Evolutionary conservation across 345 rosid genomes (phyloP), one percentile per base, ranked within the genome.

Genomic region (Eucalyptus marginata): DNA sequence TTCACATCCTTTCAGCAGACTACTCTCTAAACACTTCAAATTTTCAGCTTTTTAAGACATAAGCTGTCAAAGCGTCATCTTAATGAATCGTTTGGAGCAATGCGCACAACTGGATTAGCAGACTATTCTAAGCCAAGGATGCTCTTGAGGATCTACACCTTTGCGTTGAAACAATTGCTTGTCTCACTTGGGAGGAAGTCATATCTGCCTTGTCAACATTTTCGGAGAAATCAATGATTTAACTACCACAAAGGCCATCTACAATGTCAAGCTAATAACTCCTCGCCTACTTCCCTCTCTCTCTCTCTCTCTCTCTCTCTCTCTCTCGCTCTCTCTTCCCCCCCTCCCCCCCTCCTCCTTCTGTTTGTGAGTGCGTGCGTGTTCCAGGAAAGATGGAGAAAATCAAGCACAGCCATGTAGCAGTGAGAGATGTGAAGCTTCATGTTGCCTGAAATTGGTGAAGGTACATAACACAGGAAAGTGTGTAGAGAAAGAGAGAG

Each of bases 371-470:
- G 33, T 14, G 40, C 22, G 40, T 7, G 59, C 7, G 24, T 49
- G 43, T 40, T 36, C 15, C 5, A 29, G 43, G 43, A 49, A 50
- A 87, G 71, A 93, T 92, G 96, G 94, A 94, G 20, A 85, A 88
- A 88, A 92, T 94, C 87, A 90, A 92, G 91, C 96, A 94, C 91
- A 86, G 43, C 80, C 90, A 91, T 86, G 89, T 94, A 4, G 89
- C 89, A 86, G 93, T 92, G 13, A 89, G 93, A 89, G 96, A 94
- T 59, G 50, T 93, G 49, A 91, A 92, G 40, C 93, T 94, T 49
- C 95, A 94, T 76, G 93, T 94, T 7, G 95, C 95, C 18, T n/a
- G 94, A 94, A 88, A 88, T 89, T 56, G 95, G 95, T 86, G 91
- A 89, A 33, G 95, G 95, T 94, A 91, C 11, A 36, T 24, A 11